A percentile compares a stretch with the other conserved stretches of the same genome.
Evolutionary conservation across 2,329 filamentous ascomycete species (phyloP).

Genomic region (Epichloe baconii): DNA sequence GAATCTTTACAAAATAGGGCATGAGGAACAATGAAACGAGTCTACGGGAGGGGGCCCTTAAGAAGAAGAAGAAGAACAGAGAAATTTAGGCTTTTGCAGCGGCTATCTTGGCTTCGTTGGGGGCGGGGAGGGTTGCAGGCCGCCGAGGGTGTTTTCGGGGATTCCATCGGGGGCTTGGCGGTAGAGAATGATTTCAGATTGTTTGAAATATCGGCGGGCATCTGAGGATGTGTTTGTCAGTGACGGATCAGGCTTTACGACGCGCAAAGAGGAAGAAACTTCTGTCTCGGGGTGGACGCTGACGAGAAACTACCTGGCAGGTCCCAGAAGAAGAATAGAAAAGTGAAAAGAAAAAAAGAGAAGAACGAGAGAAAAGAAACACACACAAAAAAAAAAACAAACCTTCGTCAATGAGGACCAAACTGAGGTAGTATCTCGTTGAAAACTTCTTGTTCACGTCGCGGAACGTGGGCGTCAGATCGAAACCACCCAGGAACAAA

Average conservation of each 20-base stretch:
- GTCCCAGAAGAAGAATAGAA: not conserved
- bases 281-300: no score
- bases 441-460: slow-evolving; percentile 99
- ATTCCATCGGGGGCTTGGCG: slow-evolving; percentile 56
- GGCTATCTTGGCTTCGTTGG: slow-evolving; percentile 33
- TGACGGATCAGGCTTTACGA: not conserved
- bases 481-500: slow-evolving; percentile 93
- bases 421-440: slow-evolving; percentile 89
- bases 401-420: slow-evolving; percentile 94
- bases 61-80: not conserved
- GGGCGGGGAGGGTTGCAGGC: slow-evolving; percentile 27
- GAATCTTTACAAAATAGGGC: not conserved
- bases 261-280: no score
- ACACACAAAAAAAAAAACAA: slow-evolving; percentile 14
- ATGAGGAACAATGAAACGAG: not conserved
- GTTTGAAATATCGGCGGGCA: slow-evolving; percentile 95
- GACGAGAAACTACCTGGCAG: no score
- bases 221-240: slow-evolving; percentile 36
- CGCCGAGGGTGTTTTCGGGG: slow-evolving; percentile 18
- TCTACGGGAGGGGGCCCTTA: not conserved
- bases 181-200: slow-evolving; percentile 95
- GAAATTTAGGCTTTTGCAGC: slow-evolving; percentile 17
- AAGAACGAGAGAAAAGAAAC: not conserved
- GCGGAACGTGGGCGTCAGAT: slow-evolving; percentile 93
- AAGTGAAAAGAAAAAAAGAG: not conserved